These are phyloP conservation scores for Fragaria nilgerrensis DNA, from an alignment of 306 rosid species.

Conservation along the genomic window DNA sequence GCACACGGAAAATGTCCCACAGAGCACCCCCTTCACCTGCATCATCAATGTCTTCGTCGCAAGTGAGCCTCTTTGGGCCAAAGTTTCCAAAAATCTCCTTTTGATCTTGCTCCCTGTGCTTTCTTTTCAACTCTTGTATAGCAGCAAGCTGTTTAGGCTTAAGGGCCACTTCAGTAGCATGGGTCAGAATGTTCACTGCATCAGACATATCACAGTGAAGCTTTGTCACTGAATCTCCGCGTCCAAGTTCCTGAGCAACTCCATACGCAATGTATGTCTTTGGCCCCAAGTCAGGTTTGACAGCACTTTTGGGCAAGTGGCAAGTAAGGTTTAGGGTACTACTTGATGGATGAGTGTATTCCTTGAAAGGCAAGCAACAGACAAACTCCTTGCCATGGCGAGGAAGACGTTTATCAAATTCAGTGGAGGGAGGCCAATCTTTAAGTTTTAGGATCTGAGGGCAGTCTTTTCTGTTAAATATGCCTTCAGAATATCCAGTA, in stretches of 20 bases:
- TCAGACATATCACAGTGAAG: too few relatives aligned
- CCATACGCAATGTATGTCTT: constrained; percentile 91
- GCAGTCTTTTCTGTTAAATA: constrained; percentile 32
- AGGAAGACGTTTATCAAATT: too few relatives aligned
- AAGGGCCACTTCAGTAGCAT: constrained; percentile 47
- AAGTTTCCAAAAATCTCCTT: constrained; percentile 37
- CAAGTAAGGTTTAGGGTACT: constrained; percentile 56
- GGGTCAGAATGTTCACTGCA: constrained; percentile 65
- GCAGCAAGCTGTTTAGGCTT: not conserved
- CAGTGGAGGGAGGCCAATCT: constrained; percentile 36
- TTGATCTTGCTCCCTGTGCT: constrained; percentile 50
- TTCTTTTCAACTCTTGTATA: constrained; percentile 34
- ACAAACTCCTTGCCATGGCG: too few relatives aligned
- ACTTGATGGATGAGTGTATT: constrained; percentile 40
- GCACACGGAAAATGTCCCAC: too few relatives aligned
- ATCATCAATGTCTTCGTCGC: constrained; percentile 19
- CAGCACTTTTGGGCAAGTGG: constrained; percentile 18
- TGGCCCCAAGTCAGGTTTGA: constrained; percentile 90
- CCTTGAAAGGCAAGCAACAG: too few relatives aligned
- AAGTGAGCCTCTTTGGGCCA: not conserved
- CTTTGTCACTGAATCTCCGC: constrained; percentile 80
- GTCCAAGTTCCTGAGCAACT: constrained; percentile 70
- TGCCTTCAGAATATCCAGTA: constrained; percentile 57
- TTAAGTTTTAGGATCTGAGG: constrained; percentile 80
- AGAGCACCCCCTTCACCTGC: not conserved